These are phyloP conservation scores for Penicillium hesseltinei DNA, from an alignment of 2,329 filamentous ascomycete genomes.

Conservation along the genomic window DNA sequence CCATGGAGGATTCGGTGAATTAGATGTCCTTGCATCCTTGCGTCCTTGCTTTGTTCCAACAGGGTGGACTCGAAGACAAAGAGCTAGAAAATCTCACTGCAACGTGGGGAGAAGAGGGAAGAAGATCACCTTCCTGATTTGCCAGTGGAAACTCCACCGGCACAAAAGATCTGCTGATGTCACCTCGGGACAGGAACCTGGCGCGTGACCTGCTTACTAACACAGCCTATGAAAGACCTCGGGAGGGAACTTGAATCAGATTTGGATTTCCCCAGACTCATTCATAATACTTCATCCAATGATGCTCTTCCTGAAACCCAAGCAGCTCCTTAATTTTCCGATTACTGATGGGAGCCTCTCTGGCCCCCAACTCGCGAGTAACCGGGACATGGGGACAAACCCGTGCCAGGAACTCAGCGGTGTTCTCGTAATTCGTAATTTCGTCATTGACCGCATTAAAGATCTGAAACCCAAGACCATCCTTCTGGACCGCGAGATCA, in stretches of 20 bases:
- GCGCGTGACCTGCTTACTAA: constrained; percentile 2
- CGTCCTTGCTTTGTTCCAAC: background rate
- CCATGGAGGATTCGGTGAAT: background rate
- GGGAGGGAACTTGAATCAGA: background rate
- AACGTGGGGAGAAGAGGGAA: background rate
- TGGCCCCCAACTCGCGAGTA: constrained; percentile 56
- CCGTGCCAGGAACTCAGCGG: constrained; percentile 53
- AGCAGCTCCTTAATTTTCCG: constrained; percentile 59
- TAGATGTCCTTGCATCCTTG: background rate
- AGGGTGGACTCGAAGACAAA: background rate
- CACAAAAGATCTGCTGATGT: background rate
- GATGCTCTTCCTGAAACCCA: constrained; percentile 58
- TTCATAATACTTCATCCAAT: constrained; percentile 24
- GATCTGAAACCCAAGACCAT: constrained; percentile 60
- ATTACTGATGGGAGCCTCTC: constrained; percentile 61
- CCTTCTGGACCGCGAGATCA: constrained; percentile 52
- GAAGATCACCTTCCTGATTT: background rate
- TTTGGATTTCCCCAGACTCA: background rate
- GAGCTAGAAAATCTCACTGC: background rate
- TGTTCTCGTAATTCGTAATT: constrained; percentile 55
- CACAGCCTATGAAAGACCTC: no score
- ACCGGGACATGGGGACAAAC: constrained; percentile 52
- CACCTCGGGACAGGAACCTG: background rate
- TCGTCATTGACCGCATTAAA: constrained; percentile 65
- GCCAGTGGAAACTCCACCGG: background rate